These are phyloP conservation scores for Rhododendron ferrugineum DNA, from an alignment of 148 eudicot genomes.

Conservation along the genomic window DNA sequence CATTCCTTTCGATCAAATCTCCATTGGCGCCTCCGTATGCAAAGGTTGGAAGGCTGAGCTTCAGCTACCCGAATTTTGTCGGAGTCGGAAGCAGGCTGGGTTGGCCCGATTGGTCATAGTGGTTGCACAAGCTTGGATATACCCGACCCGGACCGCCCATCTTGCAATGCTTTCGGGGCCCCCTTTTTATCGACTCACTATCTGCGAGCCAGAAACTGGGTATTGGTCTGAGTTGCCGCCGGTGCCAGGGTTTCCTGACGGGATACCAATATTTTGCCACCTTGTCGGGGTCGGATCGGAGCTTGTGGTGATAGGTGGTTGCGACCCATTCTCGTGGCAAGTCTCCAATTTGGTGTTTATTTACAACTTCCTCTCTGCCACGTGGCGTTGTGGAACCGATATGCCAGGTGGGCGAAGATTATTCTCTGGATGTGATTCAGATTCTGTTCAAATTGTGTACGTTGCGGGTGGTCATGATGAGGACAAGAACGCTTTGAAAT, in stretches of 20 bases:
- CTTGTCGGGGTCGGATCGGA: slow-evolving; percentile 50
- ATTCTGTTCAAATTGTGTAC: slow-evolving; percentile 37
- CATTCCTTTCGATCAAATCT: slow-evolving; percentile 36
- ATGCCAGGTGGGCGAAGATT: slow-evolving; percentile 67
- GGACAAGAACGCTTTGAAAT: slow-evolving; percentile 60
- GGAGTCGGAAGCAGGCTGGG: slow-evolving; percentile 33
- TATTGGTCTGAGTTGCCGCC: slow-evolving; percentile 48
- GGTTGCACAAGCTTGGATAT: slow-evolving; percentile 43
- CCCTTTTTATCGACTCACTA: slow-evolving; percentile 41
- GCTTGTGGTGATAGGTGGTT: slow-evolving; percentile 77
- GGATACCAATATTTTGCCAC: slow-evolving; percentile 69
- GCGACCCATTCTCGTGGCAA: slow-evolving; percentile 59
- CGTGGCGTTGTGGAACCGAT: slow-evolving; percentile 61
- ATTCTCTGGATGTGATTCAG: slow-evolving; percentile 64
- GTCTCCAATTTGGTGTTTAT: slow-evolving; percentile 38
- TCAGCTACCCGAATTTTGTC: slow-evolving; percentile 34
- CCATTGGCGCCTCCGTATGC: slow-evolving; percentile 43
- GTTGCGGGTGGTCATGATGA: slow-evolving; percentile 85
- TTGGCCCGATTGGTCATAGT: slow-evolving; percentile 42
- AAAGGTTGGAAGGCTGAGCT: slow-evolving; percentile 44
- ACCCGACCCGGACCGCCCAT: slow-evolving; percentile 9
- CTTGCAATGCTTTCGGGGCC: slow-evolving; percentile 8
- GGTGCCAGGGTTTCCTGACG: slow-evolving; percentile 36
- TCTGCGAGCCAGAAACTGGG: slow-evolving; percentile 43
- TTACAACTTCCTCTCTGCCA: slow-evolving; percentile 43